Conservation (phyloP, 306 rosid genomes). For the Pterocarpus santalinus region DNA sequence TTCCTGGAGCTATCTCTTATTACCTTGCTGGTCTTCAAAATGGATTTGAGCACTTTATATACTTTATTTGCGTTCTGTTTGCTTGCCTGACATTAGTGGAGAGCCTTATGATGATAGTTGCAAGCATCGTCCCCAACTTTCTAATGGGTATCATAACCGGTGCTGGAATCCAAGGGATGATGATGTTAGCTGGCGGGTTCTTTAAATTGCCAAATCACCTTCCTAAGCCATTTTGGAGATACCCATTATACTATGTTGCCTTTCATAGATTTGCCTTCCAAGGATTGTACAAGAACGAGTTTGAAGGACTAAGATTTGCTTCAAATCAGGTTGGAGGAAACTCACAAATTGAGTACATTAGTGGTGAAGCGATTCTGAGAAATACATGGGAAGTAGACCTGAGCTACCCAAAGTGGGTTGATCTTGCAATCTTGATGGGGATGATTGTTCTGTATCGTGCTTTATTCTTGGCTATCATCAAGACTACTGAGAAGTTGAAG, state of each 20-base stretch:
- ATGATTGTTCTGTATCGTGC: constrained; percentile 57
- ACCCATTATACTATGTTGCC: constrained; percentile 56
- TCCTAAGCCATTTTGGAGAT: constrained; percentile 55
- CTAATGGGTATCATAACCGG: constrained; percentile 81
- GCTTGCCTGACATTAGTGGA: constrained; percentile 69
- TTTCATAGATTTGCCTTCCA: constrained; percentile 59
- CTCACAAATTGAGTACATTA: neutral
- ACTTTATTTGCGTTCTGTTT: constrained; percentile 53
- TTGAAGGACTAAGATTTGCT: constrained; percentile 42
- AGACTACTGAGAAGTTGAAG: constrained; percentile 46
- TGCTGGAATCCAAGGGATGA: constrained; percentile 64
- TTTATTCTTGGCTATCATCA: constrained; percentile 54
- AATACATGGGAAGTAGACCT: constrained; percentile 38
- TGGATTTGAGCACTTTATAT: constrained; percentile 52
- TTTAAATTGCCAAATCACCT: constrained; percentile 57
- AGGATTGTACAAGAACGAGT: constrained; percentile 68
- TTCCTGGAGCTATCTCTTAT: constrained; percentile 68
- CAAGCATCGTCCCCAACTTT: constrained; percentile 70
- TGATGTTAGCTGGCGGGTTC: constrained; percentile 56
- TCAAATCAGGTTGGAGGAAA: neutral
- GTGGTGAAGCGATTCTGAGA: constrained; percentile 53
- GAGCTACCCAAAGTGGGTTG: constrained; percentile 70
- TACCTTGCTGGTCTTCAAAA: constrained; percentile 64
- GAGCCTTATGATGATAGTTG: constrained; percentile 84
- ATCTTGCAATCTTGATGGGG: constrained; percentile 57